Base-by-base conservation (phyloP, 176 grass and related monocot species). In the Bolboschoenus planiculmis region DNA sequence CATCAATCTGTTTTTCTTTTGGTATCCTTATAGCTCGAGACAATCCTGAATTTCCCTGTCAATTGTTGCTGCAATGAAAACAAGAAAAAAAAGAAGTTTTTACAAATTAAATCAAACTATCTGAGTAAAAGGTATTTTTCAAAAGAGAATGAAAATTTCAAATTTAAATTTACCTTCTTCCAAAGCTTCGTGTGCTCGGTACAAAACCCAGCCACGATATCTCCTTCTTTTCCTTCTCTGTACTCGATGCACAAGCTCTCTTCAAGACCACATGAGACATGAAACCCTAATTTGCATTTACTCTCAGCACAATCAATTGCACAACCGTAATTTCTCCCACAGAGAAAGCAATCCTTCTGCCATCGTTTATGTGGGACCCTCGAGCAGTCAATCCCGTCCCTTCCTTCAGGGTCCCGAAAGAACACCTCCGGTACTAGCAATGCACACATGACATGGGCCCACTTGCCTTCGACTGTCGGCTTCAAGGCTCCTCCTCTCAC, bases 341-440 rank as follows among this genome's bases (percentile, higher is more conserved):
- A 97, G 53, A 97, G 57, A 83, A 94, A 97, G 83, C 95, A 97
- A 5, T 13, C 24, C 67, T 57, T 93, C 55, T 46, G 58, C 82
- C 91, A 93, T 31, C 95, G 72, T 43, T 67, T 81, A 4, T 24
- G 14, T 1, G 95, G 92, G 10, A 98, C 82, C 24, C 76, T 84
- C 73, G 90, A 98, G 82, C 90, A 98, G 42, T 98, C 95, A 53
- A 98, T 59, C 89, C 60, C 85, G 3, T 98, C 95, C 47, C 95
- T 86, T 27, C 92, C 92, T 42, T 91, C 82, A 1, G 95, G 78
- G 58, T 98, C 89, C 54, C 29, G 88, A 84, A 98, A 98, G 82
- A 95, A 97, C 83, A 97, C 95, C 85, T 97, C 92, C 9, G 95
- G 95, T 58, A 98, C 95, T 11, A 95, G 85, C 61, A 98, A 83